A percentile compares a stretch with the other conserved stretches of the same genome.
These are phyloP conservation scores for Ceratobasidium sp. DNA, from an alignment of 1,284 basidiomycete species.

Conservation along the genomic window DNA sequence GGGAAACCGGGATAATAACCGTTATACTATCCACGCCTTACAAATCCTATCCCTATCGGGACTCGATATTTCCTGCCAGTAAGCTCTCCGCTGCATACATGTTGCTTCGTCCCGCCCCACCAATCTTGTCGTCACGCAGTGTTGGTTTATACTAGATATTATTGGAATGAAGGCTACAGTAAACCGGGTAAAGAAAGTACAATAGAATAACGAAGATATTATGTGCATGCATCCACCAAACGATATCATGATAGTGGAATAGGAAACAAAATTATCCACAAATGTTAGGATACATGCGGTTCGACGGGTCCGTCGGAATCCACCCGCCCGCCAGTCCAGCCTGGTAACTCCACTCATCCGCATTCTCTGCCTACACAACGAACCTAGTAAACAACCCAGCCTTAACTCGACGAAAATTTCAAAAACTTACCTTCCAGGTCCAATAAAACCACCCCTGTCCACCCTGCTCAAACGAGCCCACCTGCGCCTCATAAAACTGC, in stretches of 20 bases:
- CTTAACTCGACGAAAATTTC: not conserved
- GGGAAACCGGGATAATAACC: slow-evolving; percentile 44
- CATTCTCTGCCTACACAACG: slow-evolving; percentile 68
- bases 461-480: slow-evolving; percentile 50
- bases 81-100: too few species aligned
- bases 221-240: too few species aligned
- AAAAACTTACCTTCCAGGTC: slow-evolving; percentile 70
- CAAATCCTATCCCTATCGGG: too few species aligned
- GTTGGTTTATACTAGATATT: too few species aligned
- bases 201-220: too few species aligned
- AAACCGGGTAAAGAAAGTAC: too few species aligned
- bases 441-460: slow-evolving; percentile 79
- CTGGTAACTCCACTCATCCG: slow-evolving; percentile 75
- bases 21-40: slow-evolving; percentile 37
- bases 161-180: too few species aligned
- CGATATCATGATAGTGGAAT: too few species aligned
- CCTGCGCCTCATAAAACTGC: slow-evolving; percentile 88
- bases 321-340: slow-evolving; percentile 82
- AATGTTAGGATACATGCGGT: slow-evolving; percentile 65
- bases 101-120: too few species aligned
- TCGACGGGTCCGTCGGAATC: slow-evolving; percentile 78
- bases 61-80: too few species aligned
- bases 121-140: too few species aligned
- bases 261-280: slow-evolving; percentile 59
- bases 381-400: not conserved